Percentiles rank a stretch among this genome's conserved stretches.
These are phyloP conservation scores for Cyclocybe cylindracea DNA, from an alignment of 768 basidiomycete species.

Conservation along the genomic window DNA sequence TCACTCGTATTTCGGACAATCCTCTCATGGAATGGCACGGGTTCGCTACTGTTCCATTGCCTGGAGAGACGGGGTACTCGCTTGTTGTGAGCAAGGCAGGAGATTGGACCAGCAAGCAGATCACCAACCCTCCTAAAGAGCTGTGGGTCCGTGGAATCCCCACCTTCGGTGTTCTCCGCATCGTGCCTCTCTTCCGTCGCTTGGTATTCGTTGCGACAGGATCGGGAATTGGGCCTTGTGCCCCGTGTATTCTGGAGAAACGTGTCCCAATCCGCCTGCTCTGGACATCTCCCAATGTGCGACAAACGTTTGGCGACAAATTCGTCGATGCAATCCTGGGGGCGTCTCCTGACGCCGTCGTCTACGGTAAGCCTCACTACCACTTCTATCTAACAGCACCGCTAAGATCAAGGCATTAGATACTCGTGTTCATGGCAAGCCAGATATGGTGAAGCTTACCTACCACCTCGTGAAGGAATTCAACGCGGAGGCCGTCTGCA, in stretches of 20 bases:
- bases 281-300: slow-evolving; percentile 65
- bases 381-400: neutral
- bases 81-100: slow-evolving; percentile 59
- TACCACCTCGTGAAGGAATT: slow-evolving; percentile 48
- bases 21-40: slow-evolving; percentile 62
- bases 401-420: slow-evolving; percentile 23
- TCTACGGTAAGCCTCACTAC: slow-evolving; percentile 42
- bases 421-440: slow-evolving; percentile 45
- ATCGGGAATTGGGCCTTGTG: slow-evolving; percentile 61
- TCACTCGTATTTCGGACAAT: slow-evolving; percentile 44
- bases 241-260: slow-evolving; percentile 54
- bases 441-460: slow-evolving; percentile 50
- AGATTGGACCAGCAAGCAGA: slow-evolving; percentile 59
- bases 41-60: slow-evolving; percentile 54
- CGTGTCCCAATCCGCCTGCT: slow-evolving; percentile 54
- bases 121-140: slow-evolving; percentile 50
- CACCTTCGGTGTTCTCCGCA: slow-evolving; percentile 55
- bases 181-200: slow-evolving; percentile 55
- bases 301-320: slow-evolving; percentile 62
- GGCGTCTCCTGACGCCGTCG: slow-evolving; percentile 55
- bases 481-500: slow-evolving; percentile 53
- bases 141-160: slow-evolving; percentile 63
- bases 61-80: slow-evolving; percentile 53
- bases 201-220: slow-evolving; percentile 60
- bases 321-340: slow-evolving; percentile 56